Base-by-base conservation (phyloP, 2,329 filamentous ascomycete genomes). In the Cryphonectria radicalis region DNA sequence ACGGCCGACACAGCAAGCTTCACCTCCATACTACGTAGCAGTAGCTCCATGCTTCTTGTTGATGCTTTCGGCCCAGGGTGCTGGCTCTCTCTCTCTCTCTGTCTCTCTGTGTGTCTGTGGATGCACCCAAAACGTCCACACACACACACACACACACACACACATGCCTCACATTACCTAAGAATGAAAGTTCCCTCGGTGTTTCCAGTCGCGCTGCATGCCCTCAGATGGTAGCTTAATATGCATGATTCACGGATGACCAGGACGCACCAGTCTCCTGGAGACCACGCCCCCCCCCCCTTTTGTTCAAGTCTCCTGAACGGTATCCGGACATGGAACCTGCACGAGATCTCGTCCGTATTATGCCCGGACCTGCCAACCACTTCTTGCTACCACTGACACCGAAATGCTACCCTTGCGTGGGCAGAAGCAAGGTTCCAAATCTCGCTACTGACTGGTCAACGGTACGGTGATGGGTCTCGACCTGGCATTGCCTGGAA, bases 1-100 rank as follows among this genome's bases (percentile, higher is more conserved):
- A 74, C 63, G 46, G 50, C 53, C 62, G n/a, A 68, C 59, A 35
- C 22, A 62, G 28, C 59, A 62, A 62, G 59, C 59, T 62, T 62
- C 22, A 62, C 19, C 19, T 50, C 46, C 46, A n/a, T n/a, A 50
- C 46, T n/a, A 50, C 22, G 46, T n/a, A 50, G 46, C 46, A 50
- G 46, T 62, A 62, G 59, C 35, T 19, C 59, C 8, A 35, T 40
- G 22, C 35, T 37, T 40, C 37, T 8, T 50, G 59, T 40, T n/a
- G 59, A 62, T 25, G 59, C 22, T 40, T 40, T 22, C 22, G 14
- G 59, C 8, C 59, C 22, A 11, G 37, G 17, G 59, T 8, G 59
- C 32, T 28, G 8, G 13, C 11, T 17, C 32, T n/a, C 28, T 17
- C 32, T 25, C 6, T 19, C 10, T 19, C 28, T 28, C 32, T 17